These are phyloP conservation scores for Naganishia vishniacii DNA, from an alignment of 768 basidiomycete genomes.

Conservation along the genomic window DNA sequence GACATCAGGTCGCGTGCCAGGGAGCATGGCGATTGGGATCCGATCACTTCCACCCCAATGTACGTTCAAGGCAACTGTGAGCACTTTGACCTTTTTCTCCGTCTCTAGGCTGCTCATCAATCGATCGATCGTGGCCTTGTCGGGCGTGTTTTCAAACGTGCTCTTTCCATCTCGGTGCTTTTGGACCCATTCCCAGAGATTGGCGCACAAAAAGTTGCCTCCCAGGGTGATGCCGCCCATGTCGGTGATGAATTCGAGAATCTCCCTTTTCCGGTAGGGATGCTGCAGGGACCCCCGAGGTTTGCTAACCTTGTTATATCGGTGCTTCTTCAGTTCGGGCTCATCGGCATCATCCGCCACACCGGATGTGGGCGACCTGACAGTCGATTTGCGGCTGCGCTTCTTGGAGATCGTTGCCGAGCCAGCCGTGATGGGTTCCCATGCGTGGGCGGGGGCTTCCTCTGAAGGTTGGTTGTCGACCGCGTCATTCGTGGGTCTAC, in stretches of 20 bases:
- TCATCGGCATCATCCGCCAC: slow-evolving; percentile 31
- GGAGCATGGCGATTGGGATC: slow-evolving; percentile 55
- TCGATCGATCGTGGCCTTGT: slow-evolving; percentile 12
- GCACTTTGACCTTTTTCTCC: background rate
- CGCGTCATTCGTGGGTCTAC: too few relatives aligned
- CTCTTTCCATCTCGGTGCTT: background rate
- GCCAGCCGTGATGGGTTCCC: too few relatives aligned
- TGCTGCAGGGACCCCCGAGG: slow-evolving; percentile 47
- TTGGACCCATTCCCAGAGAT: background rate
- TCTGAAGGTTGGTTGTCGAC: too few relatives aligned
- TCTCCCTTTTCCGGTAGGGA: slow-evolving; percentile 11
- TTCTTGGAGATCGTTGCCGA: background rate
- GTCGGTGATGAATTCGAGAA: slow-evolving; percentile 1
- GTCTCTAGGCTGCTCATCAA: background rate
- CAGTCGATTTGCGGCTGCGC: background rate
- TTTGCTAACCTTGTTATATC: slow-evolving; percentile 21
- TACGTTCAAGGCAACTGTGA: background rate
- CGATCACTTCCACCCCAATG: slow-evolving; percentile 6
- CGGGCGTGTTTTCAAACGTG: background rate
- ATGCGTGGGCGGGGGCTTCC: too few relatives aligned
- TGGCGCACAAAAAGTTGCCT: slow-evolving; percentile 1
- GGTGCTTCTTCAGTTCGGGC: slow-evolving; percentile 25
- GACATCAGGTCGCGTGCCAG: slow-evolving; percentile 55
- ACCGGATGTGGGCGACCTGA: background rate
- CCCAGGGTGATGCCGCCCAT: slow-evolving; percentile 6